phyloP scores from a whole-genome alignment of 225 moss, liverwort and hornwort species.

The Antitrichia curtipendula region DNA sequence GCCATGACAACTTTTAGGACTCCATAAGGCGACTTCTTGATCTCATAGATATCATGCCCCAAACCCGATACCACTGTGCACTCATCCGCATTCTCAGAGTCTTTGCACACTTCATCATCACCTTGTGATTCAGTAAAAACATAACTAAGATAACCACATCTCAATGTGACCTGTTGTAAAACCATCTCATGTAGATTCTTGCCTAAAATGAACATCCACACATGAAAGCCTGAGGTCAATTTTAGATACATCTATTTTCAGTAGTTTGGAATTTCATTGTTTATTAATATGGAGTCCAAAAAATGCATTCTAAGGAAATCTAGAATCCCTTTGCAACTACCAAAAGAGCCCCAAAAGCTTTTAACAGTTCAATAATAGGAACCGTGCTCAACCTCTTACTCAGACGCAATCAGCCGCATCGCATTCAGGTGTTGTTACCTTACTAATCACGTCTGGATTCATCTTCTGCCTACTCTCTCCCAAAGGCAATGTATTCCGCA shows the following conservation, averaged over 20 bases:
- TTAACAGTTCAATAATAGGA: neutral
- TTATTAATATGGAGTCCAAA: neutral
- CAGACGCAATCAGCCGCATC: neutral
- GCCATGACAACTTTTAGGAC: neutral
- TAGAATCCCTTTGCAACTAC: neutral
- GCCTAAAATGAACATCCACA: neutral
- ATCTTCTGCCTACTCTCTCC: neutral
- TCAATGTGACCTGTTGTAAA: neutral
- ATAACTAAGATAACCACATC: neutral
- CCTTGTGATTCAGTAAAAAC: neutral
- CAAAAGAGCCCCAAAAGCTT: neutral
- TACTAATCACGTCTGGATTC: neutral
- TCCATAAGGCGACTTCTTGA: conserved; percentile 1
- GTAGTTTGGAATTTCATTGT: neutral
- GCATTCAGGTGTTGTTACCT: neutral
- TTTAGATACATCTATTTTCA: neutral
- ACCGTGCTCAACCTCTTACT: neutral
- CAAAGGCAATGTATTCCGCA: neutral
- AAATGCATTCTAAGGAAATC: neutral
- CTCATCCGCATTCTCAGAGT: neutral
- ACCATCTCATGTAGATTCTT: neutral
- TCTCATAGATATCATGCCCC: conserved; percentile 54
- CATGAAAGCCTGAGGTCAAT: neutral
- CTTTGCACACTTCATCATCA: neutral
- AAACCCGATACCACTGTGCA: neutral